Conservation (phyloP, 345 rosid genomes). For the Populus deltoides region DNA sequence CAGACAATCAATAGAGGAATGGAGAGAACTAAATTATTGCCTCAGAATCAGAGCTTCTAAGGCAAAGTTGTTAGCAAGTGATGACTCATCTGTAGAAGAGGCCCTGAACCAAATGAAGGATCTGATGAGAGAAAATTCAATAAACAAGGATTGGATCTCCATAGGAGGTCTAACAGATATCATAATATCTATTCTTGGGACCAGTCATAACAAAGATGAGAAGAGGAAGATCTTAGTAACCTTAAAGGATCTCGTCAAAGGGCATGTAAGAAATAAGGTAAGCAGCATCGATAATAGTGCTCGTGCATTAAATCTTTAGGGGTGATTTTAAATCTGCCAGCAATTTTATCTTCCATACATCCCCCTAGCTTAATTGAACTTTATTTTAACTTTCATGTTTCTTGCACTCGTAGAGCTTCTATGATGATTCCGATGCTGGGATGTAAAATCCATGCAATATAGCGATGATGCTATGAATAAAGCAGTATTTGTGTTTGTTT, state of each 20-base stretch:
- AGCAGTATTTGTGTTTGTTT: background rate
- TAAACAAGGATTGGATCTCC: slow-evolving; percentile 66
- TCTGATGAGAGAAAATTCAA: slow-evolving; percentile 53
- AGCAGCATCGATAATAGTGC: background rate
- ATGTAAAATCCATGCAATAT: background rate
- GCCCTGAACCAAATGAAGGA: slow-evolving; percentile 56
- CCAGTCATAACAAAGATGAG: slow-evolving; percentile 43
- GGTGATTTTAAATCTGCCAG: background rate
- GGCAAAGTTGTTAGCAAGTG: slow-evolving; percentile 43
- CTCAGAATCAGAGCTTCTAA: slow-evolving; percentile 54
- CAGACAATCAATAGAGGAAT: slow-evolving; percentile 65
- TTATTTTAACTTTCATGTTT: background rate
- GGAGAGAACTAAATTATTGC: slow-evolving; percentile 71
- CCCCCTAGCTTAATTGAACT: background rate
- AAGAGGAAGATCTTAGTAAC: slow-evolving; percentile 53
- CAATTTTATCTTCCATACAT: background rate
- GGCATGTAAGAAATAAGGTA: slow-evolving; percentile 63
- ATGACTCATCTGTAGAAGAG: slow-evolving; percentile 36
- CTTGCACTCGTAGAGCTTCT: background rate
- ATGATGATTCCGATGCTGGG: background rate
- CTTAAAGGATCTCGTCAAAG: slow-evolving; percentile 48
- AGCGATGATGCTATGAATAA: background rate
- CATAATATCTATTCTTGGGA: slow-evolving; percentile 43
- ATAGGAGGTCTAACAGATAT: slow-evolving; percentile 55
- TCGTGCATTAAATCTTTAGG: background rate